Base-by-base conservation (phyloP, 1,284 basidiomycete species). In the Wolfiporia cocos region DNA sequence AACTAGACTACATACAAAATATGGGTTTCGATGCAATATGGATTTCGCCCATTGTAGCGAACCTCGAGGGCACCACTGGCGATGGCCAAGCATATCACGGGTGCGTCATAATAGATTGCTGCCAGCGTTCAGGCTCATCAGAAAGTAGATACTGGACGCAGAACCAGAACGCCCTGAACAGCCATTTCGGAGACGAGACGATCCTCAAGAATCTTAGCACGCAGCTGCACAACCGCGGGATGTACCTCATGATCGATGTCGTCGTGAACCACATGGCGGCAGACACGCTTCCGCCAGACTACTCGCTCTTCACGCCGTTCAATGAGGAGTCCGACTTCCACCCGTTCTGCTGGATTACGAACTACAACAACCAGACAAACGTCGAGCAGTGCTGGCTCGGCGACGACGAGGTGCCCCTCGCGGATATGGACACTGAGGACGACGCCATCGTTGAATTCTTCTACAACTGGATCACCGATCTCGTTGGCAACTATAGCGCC, bases 171-270 rank as follows among this genome's bases (percentile, higher is more conserved):
- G 56, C 76, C 47, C 68, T 87, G 37, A 89, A 89, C 60, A 64
- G 68, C n/a, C 74, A 75, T 34, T 89, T 88, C 51, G 86, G 86
- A 9, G 74, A 77, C 3, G 64, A 73, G 1, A 72, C 76, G 43
- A 86, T 89, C 58, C 73, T 91, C 40, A 78, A 81, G 49, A 72
- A 73, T 0, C 70, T 89, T 32, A 72, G 73, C 21, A 64, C 66
- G 12, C 84, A 78, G 38, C 55, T 89, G 12, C 86, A 91, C 58
- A 63, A 67, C 21, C 73, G 86, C 31, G 70, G 71, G 38, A 89
- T 91, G 85, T 81, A 78, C 55, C 66, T 87, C 49, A 88, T 89
- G 86, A 76, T 88, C 46, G 86, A 89, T 55, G 65, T 89, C 37
- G 85, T 86, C 26, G 76, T 86, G 26, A 88, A 89, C 62, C 79